A percentile compares a stretch with the other conserved stretches of the same genome.
These are phyloP conservation scores for Aspergillus pseudotamarii DNA, from an alignment of 2,329 filamentous ascomycete species.

Conservation along the genomic window DNA sequence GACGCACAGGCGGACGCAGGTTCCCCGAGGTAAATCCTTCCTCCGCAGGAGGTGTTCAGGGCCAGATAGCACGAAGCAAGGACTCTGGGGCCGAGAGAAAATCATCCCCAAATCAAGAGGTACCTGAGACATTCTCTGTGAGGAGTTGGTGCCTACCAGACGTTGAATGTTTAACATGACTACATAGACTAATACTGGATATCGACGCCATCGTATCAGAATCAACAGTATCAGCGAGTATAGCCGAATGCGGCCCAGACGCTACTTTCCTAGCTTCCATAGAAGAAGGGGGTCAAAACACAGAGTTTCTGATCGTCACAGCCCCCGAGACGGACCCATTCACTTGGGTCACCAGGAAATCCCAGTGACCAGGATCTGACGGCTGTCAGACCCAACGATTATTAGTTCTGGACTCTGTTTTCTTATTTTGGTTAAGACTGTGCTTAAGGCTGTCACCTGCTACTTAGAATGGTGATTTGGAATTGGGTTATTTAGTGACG, in stretches of 20 bases:
- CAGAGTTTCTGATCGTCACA: slow-evolving; percentile 21
- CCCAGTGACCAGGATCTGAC: slow-evolving; percentile 24
- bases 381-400: slow-evolving; percentile 19
- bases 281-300: slow-evolving; percentile 16
- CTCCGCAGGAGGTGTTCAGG: slow-evolving; percentile 22
- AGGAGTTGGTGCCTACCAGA: slow-evolving; percentile 20
- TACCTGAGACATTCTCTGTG: slow-evolving; percentile 24
- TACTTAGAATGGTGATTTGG: slow-evolving; percentile 17
- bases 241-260: slow-evolving; percentile 14
- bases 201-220: not conserved
- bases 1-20: slow-evolving; percentile 21
- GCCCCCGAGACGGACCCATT: slow-evolving; percentile 18
- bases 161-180: not conserved
- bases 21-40: slow-evolving; percentile 21
- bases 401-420: slow-evolving; percentile 22
- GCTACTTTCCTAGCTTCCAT: not conserved
- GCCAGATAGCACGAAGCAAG: slow-evolving; percentile 37
- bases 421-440: slow-evolving; percentile 1
- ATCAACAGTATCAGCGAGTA: slow-evolving; percentile 4
- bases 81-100: slow-evolving; percentile 18
- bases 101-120: slow-evolving; percentile 7
- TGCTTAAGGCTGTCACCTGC: slow-evolving; percentile 4
- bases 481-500: slow-evolving; percentile 16
- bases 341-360: slow-evolving; percentile 22
- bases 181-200: not conserved